phyloP scores from a whole-genome alignment of 495 filamentous ascomycete genomes.

The Copromyces sp. region DNA sequence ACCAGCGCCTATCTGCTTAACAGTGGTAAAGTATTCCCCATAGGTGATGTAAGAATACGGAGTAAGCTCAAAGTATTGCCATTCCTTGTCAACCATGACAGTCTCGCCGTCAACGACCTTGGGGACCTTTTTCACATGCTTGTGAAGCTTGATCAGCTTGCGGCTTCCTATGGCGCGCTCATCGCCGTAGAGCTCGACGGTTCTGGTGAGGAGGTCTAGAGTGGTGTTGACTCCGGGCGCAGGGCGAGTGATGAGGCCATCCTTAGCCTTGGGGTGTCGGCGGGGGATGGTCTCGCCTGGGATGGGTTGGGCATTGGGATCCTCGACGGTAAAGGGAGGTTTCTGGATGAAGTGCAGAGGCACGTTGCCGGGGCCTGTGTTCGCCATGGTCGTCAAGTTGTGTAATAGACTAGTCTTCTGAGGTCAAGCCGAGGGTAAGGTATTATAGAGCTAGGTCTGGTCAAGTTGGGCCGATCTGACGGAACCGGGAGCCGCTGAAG shows the following conservation, averaged over 20 bases:
- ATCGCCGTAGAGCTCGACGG: constrained; percentile 42
- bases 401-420: not conserved
- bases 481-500: not conserved
- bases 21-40: constrained; percentile 46
- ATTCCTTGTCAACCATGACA: constrained; percentile 53
- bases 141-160: constrained; percentile 47
- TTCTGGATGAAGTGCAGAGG: constrained; percentile 36
- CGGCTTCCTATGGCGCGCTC: constrained; percentile 49
- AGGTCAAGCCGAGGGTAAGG: not conserved
- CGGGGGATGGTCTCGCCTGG: constrained; percentile 55
- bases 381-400: not conserved
- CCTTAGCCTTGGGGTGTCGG: constrained; percentile 42
- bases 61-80: constrained; percentile 57
- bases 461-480: not conserved
- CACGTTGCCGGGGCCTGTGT: constrained; percentile 2
- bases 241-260: constrained; percentile 42
- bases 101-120: constrained; percentile 56
- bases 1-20: constrained; percentile 45
- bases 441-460: not conserved
- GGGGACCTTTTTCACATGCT: constrained; percentile 55
- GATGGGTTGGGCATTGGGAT: constrained; percentile 35
- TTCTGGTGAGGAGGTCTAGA: constrained; percentile 47
- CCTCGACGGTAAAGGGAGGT: constrained; percentile 47
- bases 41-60: constrained; percentile 51
- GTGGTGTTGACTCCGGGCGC: constrained; percentile 44